Evolutionary conservation across 805 yeast genomes (phyloP), one percentile per base, ranked within the genome.

Genomic region (Candida rishiriensis): DNA sequence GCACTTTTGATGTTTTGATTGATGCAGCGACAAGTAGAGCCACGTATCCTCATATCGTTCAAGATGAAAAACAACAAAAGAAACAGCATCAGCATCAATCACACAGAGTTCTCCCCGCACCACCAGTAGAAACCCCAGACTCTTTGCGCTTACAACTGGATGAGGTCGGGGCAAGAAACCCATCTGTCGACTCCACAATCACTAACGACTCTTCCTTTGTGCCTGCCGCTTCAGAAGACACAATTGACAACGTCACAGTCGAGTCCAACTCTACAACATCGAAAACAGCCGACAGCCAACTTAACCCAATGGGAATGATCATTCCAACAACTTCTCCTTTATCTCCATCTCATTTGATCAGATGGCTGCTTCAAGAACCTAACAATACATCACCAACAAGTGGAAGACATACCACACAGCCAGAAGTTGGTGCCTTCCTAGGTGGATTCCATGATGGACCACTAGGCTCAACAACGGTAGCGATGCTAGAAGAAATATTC

Each of bases 401-500:
- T 33, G 38, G 39, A 11, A 39, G 41, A 13, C 30, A 39, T 36
- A 17, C 32, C n/a, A 16, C 40, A 3, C 47, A 42, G 9, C 42
- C 49, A 7, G 49, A 44, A 34, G 42, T 44, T 35, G 56, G 52
- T 26, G 52, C 56, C 2, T 52, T 54, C 35, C 41, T 41, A 13
- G 50, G 46, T 15, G 32, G 44, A 29, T 49, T 47, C 34, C 26
- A 7, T 5, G 55, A 52, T 31, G 55, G 53, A 17, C 50, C 40
- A n/a, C 41, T 52, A 12, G 58, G 55, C 3, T 38, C 45, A 5
- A 44, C 51, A n/a, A 46, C 59, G 26, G 32, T 48, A 11, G 43
- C 54, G 5, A 49, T 53, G 53, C 38, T 55, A 12, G 50, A 53
- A 34, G 56, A 55, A 36, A 49, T 55, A 2, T 52, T 55, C 47